Conservation (phyloP, 768 basidiomycete species). For the Tylopilus balloui region DNA sequence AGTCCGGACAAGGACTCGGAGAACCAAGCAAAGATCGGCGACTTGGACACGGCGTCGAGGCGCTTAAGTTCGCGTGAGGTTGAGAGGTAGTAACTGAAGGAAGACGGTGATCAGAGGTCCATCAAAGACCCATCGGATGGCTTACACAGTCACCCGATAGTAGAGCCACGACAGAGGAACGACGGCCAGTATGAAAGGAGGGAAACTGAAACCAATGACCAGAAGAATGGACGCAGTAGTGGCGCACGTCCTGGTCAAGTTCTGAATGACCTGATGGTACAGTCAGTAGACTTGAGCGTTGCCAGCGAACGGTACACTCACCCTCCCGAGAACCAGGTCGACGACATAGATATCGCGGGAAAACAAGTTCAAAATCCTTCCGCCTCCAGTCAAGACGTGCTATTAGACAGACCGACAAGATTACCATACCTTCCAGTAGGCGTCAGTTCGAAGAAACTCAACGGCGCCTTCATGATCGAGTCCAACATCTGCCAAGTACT, state of each 20-base stretch:
- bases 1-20: constrained; percentile 72
- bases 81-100: constrained; percentile 73
- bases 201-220: constrained; percentile 80
- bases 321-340: constrained; percentile 76
- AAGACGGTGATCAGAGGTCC: not conserved
- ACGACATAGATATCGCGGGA: constrained; percentile 85
- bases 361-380: constrained; percentile 84
- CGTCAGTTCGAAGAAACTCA: constrained; percentile 87
- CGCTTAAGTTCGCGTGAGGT: constrained; percentile 87
- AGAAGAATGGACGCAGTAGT: constrained; percentile 54
- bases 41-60: constrained; percentile 82
- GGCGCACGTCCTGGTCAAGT: constrained; percentile 61
- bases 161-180: constrained; percentile 80
- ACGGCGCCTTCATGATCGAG: constrained; percentile 75
- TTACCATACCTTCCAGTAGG: constrained; percentile 69
- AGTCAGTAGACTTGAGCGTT: not conserved
- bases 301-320: constrained; percentile 11
- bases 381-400: not conserved
- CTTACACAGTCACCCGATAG: constrained; percentile 71
- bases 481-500: constrained; percentile 58
- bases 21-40: constrained; percentile 89
- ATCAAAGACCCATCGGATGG: not conserved
- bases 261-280: constrained; percentile 50
- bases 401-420: not conserved
- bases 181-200: constrained; percentile 72